Conservation (phyloP, 495 filamentous ascomycete genomes). For the Penicillium arizonense region DNA sequence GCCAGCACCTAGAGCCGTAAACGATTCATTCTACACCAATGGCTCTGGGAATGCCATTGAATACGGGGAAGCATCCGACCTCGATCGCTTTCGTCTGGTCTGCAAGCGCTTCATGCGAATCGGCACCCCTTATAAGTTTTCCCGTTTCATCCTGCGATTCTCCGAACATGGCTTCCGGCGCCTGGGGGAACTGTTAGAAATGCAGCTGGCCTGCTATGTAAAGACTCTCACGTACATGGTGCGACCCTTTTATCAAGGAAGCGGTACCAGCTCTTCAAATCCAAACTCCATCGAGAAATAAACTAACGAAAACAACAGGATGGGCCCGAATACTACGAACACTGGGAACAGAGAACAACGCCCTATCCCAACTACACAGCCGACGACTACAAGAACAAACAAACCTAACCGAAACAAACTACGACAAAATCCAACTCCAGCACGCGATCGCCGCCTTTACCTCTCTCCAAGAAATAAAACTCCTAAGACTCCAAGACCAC, state of each 20-base stretch:
- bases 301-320: slow-evolving; percentile 30
- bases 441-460: slow-evolving; percentile 57
- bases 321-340: slow-evolving; percentile 29
- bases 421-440: slow-evolving; percentile 43
- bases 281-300: not conserved
- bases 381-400: slow-evolving; percentile 34
- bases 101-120: slow-evolving; percentile 62
- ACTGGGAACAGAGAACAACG: slow-evolving; percentile 15
- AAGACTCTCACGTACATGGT: slow-evolving; percentile 72
- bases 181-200: slow-evolving; percentile 48
- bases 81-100: slow-evolving; percentile 55
- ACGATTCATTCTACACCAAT: not conserved
- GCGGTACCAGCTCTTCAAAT: slow-evolving; percentile 38
- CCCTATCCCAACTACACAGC: slow-evolving; percentile 28
- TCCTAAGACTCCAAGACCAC: slow-evolving; percentile 61
- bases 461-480: slow-evolving; percentile 62
- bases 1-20: slow-evolving; percentile 7
- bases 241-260: slow-evolving; percentile 62
- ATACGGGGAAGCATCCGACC: slow-evolving; percentile 35
- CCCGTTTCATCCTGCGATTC: slow-evolving; percentile 60
- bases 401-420: slow-evolving; percentile 22
- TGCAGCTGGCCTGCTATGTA: slow-evolving; percentile 60
- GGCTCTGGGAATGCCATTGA: slow-evolving; percentile 6
- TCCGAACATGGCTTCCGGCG: slow-evolving; percentile 55
- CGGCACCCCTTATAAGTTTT: slow-evolving; percentile 58